These are phyloP conservation scores for Saccharomyces pastorianus DNA, from an alignment of 1,139 yeast species.

Conservation along the genomic window DNA sequence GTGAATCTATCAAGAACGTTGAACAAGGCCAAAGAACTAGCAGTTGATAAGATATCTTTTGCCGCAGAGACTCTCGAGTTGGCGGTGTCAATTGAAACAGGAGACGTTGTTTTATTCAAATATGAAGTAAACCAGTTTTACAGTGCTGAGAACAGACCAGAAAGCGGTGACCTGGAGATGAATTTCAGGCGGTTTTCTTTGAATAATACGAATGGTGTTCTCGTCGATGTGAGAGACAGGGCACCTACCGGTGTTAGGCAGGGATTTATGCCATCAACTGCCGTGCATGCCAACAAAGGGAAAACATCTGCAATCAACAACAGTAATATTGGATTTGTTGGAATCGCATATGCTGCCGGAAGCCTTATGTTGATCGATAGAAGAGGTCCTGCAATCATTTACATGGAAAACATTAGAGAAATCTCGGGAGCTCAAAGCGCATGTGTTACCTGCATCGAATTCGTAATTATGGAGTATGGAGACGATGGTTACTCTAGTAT, in stretches of 20 bases:
- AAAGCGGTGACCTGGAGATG: conserved; percentile 23
- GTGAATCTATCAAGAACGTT: conserved; percentile 44
- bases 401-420: conserved; percentile 38
- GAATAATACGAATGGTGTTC: conserved; percentile 20
- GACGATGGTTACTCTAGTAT: conserved; percentile 67
- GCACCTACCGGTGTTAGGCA: conserved; percentile 41
- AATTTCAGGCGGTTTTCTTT: conserved; percentile 31
- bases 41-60: conserved; percentile 56
- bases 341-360: conserved; percentile 73
- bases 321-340: conserved; percentile 79
- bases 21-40: conserved; percentile 36
- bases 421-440: conserved; percentile 23
- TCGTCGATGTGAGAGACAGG: conserved; percentile 34
- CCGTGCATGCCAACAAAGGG: conserved; percentile 42
- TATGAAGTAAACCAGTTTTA: conserved; percentile 50
- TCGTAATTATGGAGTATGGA: conserved; percentile 57
- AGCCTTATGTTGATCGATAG: conserved; percentile 68
- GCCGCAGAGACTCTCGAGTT: conserved; percentile 74
- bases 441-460: conserved; percentile 56
- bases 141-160: conserved; percentile 28
- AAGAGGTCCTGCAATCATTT: conserved; percentile 77
- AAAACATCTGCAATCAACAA: conserved; percentile 53
- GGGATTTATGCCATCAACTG: conserved; percentile 65
- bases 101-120: conserved; percentile 69
- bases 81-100: conserved; percentile 51